phyloP scores from a whole-genome alignment of 2,329 filamentous ascomycete species.

The Helotiales sp. region DNA sequence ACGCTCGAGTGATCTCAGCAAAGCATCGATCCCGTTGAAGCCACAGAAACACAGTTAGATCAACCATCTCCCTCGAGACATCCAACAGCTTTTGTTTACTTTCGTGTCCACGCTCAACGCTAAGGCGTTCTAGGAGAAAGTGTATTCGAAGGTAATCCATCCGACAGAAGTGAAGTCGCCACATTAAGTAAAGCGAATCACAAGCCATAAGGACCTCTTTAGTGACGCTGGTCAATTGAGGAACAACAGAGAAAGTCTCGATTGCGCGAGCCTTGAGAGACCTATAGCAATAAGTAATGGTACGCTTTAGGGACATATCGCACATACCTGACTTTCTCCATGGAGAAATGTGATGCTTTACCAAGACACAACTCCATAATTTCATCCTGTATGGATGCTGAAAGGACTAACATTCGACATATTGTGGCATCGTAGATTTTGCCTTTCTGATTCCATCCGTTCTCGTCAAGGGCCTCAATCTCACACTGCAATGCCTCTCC shows the following conservation, averaged over 20 bases:
- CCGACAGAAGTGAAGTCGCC: conserved; percentile 13
- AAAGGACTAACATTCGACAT: conserved; percentile 11
- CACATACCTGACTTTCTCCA: conserved; percentile 20
- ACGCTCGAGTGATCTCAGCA: background rate
- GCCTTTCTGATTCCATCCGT: conserved; percentile 41
- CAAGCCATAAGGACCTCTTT: conserved; percentile 12
- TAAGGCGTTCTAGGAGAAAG: conserved; percentile 21
- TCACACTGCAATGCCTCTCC: conserved; percentile 31
- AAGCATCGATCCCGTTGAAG: conserved; percentile 17
- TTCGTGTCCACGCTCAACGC: conserved; percentile 16
- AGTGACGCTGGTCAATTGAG: conserved; percentile 4
- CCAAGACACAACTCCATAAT: conserved; percentile 23
- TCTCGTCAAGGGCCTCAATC: conserved; percentile 34
- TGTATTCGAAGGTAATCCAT: conserved; percentile 18
- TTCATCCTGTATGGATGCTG: conserved; percentile 18
- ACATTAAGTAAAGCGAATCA: conserved; percentile 3
- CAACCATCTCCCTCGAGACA: conserved; percentile 20
- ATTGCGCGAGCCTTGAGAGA: conserved; percentile 11
- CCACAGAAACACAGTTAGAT: conserved; percentile 21
- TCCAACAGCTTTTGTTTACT: conserved; percentile 17
- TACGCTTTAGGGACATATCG: background rate
- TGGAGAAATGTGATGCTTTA: conserved; percentile 9
- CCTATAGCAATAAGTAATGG: background rate
- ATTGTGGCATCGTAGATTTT: conserved; percentile 35
- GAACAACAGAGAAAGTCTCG: conserved; percentile 7